These are phyloP conservation scores for Geranium incanum DNA, from an alignment of 441 rosid species.

Conservation along the genomic window DNA sequence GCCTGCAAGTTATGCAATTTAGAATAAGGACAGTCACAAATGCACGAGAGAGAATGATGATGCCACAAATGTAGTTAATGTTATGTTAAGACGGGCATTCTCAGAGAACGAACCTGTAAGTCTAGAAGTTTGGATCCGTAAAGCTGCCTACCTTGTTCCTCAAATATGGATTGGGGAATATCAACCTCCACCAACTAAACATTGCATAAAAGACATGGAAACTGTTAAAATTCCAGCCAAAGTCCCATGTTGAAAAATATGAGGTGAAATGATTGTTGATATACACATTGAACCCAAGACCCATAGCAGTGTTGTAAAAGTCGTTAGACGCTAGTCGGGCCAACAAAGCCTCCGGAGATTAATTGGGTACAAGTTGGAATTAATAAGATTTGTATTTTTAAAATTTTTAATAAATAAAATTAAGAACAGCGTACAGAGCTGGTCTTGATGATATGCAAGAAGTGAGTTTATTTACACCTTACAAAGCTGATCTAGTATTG, in stretches of 20 bases:
- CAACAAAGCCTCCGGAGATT: too few relatives aligned
- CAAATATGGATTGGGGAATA: slow-evolving; percentile 77
- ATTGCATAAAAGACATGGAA: not conserved
- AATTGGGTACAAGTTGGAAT: too few relatives aligned
- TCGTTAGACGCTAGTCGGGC: too few relatives aligned
- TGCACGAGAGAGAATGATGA: not conserved
- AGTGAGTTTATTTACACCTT: slow-evolving; percentile 38
- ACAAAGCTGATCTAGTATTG: slow-evolving; percentile 73
- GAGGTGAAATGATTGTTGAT: too few relatives aligned
- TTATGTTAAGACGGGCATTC: not conserved
- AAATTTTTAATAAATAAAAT: too few relatives aligned
- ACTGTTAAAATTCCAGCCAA: too few relatives aligned
- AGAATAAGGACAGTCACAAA: slow-evolving; percentile 12
- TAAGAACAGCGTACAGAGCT: too few relatives aligned
- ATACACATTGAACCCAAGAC: too few relatives aligned
- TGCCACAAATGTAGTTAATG: slow-evolving; percentile 6
- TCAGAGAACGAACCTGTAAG: slow-evolving; percentile 53
- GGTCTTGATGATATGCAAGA: not conserved
- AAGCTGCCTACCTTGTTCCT: slow-evolving; percentile 91
- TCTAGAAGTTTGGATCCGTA: slow-evolving; percentile 81
- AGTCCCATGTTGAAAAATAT: too few relatives aligned
- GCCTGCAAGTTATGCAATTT: slow-evolving; percentile 40
- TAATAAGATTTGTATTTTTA: too few relatives aligned
- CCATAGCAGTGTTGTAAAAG: too few relatives aligned
- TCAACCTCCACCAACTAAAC: slow-evolving; percentile 82